A percentile compares a stretch with the other conserved stretches of the same genome.
These are phyloP conservation scores for Trichoderma gracile DNA, from an alignment of 2,329 filamentous ascomycete genomes.

Conservation along the genomic window DNA sequence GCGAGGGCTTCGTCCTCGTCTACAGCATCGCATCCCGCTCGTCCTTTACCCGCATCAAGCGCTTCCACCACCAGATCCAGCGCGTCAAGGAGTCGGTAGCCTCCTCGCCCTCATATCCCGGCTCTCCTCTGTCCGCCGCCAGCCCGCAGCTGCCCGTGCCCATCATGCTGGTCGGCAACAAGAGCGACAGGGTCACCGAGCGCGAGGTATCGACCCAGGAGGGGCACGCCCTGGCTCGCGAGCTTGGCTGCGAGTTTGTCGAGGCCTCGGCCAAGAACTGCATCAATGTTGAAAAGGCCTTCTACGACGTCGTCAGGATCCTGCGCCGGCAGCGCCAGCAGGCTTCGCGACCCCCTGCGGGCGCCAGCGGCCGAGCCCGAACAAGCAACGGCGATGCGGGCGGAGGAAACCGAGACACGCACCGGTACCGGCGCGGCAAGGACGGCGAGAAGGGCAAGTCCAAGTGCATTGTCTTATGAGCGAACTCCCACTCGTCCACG, in stretches of 20 bases:
- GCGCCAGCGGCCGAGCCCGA: conserved; percentile 42
- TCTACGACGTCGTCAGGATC: conserved; percentile 94
- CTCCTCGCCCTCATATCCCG: conserved; percentile 73
- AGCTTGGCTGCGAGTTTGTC: conserved; percentile 93
- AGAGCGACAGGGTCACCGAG: conserved; percentile 94
- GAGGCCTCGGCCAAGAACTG: conserved; percentile 97
- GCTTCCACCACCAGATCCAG: conserved; percentile 96
- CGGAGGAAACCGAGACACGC: conserved; percentile 37
- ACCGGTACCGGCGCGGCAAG: conserved; percentile 39
- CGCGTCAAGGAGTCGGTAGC: conserved; percentile 90
- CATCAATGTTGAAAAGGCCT: conserved; percentile 97
- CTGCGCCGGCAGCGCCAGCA: conserved; percentile 78
- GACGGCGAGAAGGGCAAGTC: conserved; percentile 42
- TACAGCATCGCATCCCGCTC: conserved; percentile 98
- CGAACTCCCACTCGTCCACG: neutral
- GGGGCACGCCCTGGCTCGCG: conserved; percentile 85
- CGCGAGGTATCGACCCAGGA: conserved; percentile 96
- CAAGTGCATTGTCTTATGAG: conserved; percentile 46
- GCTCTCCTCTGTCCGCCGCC: conserved; percentile 66
- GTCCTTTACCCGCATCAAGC: conserved; percentile 91
- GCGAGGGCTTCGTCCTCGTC: conserved; percentile 94
- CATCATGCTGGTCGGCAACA: conserved; percentile 98
- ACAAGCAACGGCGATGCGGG: conserved; percentile 41
- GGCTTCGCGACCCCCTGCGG: conserved; percentile 44
- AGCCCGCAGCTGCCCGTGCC: conserved; percentile 71